phyloP scores from a whole-genome alignment of 2,329 filamentous ascomycete species.

The Penicillium freii region DNA sequence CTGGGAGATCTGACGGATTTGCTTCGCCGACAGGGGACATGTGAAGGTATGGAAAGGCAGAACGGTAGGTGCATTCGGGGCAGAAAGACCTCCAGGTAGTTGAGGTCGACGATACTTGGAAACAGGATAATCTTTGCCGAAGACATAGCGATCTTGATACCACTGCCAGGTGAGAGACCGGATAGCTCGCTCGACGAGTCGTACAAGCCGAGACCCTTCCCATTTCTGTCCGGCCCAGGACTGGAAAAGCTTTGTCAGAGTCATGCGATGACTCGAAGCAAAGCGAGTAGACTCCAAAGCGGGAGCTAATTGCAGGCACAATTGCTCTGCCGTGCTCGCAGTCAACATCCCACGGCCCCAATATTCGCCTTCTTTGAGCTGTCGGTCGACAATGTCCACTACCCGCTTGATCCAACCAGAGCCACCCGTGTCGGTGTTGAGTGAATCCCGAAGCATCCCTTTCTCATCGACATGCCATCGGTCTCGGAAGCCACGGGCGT shows the following conservation, averaged over 20 bases:
- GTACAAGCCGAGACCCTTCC: slow-evolving; percentile 83
- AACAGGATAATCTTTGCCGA: slow-evolving; percentile 54
- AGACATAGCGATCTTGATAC: slow-evolving; percentile 79
- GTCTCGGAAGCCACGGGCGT: slow-evolving; percentile 72
- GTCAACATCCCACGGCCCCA: slow-evolving; percentile 78
- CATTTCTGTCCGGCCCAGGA: slow-evolving; percentile 73
- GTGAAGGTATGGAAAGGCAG: slow-evolving; percentile 98
- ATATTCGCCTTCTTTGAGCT: slow-evolving; percentile 77
- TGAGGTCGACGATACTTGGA: slow-evolving; percentile 69
- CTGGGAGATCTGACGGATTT: slow-evolving; percentile 91
- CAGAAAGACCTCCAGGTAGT: slow-evolving; percentile 68
- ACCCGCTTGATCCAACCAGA: slow-evolving; percentile 85
- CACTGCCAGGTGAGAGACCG: slow-evolving; percentile 75
- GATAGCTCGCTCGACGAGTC: slow-evolving; percentile 81
- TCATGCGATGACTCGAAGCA: slow-evolving; percentile 25
- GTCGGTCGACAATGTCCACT: slow-evolving; percentile 83
- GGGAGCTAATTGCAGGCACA: slow-evolving; percentile 50
- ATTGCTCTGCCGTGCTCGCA: slow-evolving; percentile 51
- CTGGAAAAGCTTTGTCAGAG: slow-evolving; percentile 41
- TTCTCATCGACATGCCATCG: slow-evolving; percentile 89
- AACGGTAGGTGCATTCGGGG: slow-evolving; percentile 88
- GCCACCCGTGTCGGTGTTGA: slow-evolving; percentile 56
- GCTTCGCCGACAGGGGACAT: slow-evolving; percentile 83
- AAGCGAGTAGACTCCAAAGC: slow-evolving; percentile 30
- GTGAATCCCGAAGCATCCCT: slow-evolving; percentile 77